Evolutionary conservation across 345 rosid genomes (phyloP).

Genomic region (Gossypium sturtianum): DNA sequence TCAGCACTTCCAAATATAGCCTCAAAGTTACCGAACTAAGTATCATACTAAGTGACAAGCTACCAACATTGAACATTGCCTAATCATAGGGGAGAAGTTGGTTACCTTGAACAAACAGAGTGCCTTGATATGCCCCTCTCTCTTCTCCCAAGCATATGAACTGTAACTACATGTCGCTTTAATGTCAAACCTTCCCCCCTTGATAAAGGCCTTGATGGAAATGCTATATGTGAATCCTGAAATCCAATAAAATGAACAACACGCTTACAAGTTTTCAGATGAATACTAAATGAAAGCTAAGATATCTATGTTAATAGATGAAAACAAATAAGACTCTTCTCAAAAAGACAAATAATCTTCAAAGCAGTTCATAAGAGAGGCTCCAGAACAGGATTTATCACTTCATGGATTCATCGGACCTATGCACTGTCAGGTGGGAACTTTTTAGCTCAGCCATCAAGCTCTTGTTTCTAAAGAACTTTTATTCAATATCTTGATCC

Average conservation of each 20-base stretch:
- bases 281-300: conserved; percentile 2
- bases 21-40: not conserved
- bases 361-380: not conserved
- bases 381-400: not conserved
- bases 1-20: not conserved
- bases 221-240: conserved; percentile 59
- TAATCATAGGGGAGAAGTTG: not conserved
- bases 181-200: conserved; percentile 51
- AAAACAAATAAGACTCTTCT: not conserved
- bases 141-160: conserved; percentile 42
- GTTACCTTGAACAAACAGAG: conserved; percentile 45
- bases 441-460: not conserved
- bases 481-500: not conserved
- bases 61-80: not conserved
- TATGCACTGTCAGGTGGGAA: not conserved
- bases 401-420: conserved; percentile 1
- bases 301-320: not conserved
- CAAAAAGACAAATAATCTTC: not conserved
- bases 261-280: not conserved
- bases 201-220: conserved; percentile 49
- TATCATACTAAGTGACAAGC: not conserved
- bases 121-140: conserved; percentile 40
- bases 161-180: conserved; percentile 35
- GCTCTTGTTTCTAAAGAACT: not conserved
- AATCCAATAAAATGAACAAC: not conserved